Base-by-base conservation (phyloP, 306 rosid species). In the Prunus padus region DNA sequence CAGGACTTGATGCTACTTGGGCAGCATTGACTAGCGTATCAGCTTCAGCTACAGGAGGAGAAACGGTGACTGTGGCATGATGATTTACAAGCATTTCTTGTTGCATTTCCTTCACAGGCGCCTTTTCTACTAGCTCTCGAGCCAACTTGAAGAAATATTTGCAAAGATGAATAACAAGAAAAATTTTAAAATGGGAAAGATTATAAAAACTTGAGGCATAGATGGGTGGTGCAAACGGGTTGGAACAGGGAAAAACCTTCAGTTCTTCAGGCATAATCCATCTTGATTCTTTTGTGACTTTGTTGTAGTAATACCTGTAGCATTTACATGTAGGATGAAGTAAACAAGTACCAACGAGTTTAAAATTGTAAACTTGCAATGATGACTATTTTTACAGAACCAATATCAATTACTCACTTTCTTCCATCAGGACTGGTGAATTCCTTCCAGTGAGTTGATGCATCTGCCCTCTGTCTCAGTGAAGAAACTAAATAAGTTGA, bases 401-500 rank as follows among this genome's bases (percentile, higher is more conserved):
- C 71, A 83, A 25, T 25, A 79, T 51, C 60, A 51, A 76, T 44
- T 42, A 86, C 94, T 20, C 75, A 93, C 96, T 93, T 93, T 80
- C 91, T 88, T 77, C 98, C 96, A 73, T 93, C 96, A 51, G 97
- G 97, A 83, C 97, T 91, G 5, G 84, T 75, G 85, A 78, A 89
- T 81, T 93, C 98, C 82, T 93, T 91, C 98, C 98, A 93, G 82
- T 91, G 88, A 65, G 97, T 93, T 76, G 97, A 87, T 83, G 97
- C 94, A 80, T 93, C 98, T 20, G 86, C 97, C 84, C 92, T 93
- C 98, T 93, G 89, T 71, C 66, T 79, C 78, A 86, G 79, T 13
- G 71, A 77, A 59, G 77, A 86, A 84, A 71, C 65, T 72, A 64
- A 73, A 82, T 81, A 20, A 83, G 87, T 76, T 3, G 46, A 81